phyloP scores from a whole-genome alignment of 2,329 filamentous ascomycete species.

The Hypoxylon sp. region DNA sequence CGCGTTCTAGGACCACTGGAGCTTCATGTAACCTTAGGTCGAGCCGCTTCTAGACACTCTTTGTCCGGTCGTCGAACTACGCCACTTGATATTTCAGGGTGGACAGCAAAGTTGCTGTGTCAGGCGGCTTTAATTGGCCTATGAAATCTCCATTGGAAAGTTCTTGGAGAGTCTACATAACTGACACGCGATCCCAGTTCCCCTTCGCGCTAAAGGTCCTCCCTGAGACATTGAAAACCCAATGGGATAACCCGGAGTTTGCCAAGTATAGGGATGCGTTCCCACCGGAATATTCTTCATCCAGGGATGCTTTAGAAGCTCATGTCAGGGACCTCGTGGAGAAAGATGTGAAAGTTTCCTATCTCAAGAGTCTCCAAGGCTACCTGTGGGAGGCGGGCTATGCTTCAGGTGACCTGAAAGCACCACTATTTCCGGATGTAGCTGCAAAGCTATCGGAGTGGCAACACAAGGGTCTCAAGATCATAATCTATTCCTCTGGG shows the following conservation, averaged over 20 bases:
- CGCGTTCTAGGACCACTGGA: constrained; percentile 10
- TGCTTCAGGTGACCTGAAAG: constrained; percentile 75
- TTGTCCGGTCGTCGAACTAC: constrained; percentile 22
- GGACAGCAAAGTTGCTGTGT: constrained; percentile 21
- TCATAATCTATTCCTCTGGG: constrained; percentile 87
- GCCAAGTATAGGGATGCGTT: constrained; percentile 78
- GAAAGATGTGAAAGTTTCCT: constrained; percentile 80
- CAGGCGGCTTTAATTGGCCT: constrained; percentile 17
- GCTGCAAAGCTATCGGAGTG: constrained; percentile 73
- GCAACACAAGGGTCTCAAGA: constrained; percentile 67
- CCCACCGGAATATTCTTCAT: constrained; percentile 72
- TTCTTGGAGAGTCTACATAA: constrained; percentile 22
- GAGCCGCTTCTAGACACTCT: constrained; percentile 12
- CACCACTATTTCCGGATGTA: constrained; percentile 82
- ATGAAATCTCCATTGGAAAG: constrained; percentile 17
- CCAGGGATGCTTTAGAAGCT: constrained; percentile 71
- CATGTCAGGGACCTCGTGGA: constrained; percentile 80
- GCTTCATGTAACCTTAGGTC: constrained; percentile 21
- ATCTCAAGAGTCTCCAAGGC: constrained; percentile 85
- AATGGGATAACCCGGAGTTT: constrained; percentile 78
- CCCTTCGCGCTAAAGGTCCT: constrained; percentile 81
- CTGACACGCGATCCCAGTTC: constrained; percentile 67
- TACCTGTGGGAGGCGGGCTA: constrained; percentile 85
- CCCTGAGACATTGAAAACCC: constrained; percentile 71
- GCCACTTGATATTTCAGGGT: constrained; percentile 23